Evolutionary conservation across 192 early-diverging fungal species (phyloP).

Genomic region (Paraglomus occultum): DNA sequence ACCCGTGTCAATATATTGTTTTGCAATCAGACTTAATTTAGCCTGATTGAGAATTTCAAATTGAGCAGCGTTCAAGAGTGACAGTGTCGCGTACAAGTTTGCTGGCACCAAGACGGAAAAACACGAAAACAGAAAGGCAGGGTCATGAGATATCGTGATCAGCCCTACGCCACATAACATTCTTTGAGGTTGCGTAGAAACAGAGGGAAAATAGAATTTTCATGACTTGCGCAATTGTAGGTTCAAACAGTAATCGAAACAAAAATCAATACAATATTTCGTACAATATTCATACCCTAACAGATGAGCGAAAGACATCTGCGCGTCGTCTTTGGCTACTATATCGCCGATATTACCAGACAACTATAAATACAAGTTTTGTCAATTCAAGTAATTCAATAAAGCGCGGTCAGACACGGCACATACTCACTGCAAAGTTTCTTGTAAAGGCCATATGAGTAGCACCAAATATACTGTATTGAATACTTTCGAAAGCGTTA

Average conservation of each 20-base stretch:
- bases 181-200: not conserved
- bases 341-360: conserved; percentile 72
- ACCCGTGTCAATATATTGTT: conserved; percentile 48
- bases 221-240: too few relatives aligned
- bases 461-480: conserved; percentile 64
- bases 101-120: conserved; percentile 56
- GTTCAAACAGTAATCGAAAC: too few relatives aligned
- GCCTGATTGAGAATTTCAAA: conserved; percentile 70
- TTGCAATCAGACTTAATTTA: conserved; percentile 50
- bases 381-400: not conserved
- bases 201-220: not conserved
- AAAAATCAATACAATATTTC: not conserved
- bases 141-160: conserved; percentile 53
- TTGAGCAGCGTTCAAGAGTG: conserved; percentile 54
- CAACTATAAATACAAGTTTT: conserved; percentile 31
- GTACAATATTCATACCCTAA: conserved; percentile 35
- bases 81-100: conserved; percentile 53
- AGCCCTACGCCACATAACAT: conserved; percentile 57
- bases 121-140: conserved; percentile 50
- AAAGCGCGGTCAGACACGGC: not conserved
- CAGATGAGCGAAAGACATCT: conserved; percentile 66
- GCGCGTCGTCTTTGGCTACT: conserved; percentile 70
- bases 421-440: conserved; percentile 53
- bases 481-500: conserved; percentile 58
- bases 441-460: conserved; percentile 73